A percentile compares a stretch with the other conserved stretches of the same genome.
Conservation (phyloP, 768 basidiomycete genomes). For the Tephrocybe sp. region DNA sequence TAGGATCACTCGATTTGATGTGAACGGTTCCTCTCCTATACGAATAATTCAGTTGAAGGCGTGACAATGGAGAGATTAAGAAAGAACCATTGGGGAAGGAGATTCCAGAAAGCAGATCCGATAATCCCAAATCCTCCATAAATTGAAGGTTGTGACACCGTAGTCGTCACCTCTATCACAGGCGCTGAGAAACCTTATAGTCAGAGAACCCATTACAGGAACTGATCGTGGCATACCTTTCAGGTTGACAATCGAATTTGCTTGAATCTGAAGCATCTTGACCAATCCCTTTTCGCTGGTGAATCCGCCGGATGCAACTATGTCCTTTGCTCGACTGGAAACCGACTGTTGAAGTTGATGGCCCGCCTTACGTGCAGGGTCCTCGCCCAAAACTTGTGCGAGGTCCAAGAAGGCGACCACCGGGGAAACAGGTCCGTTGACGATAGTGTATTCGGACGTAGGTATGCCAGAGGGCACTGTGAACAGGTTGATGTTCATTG, state of each 20-base stretch:
- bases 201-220: too few relatives aligned
- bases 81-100: conserved; percentile 13
- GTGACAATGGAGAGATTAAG: background rate
- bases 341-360: conserved; percentile 1
- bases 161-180: conserved; percentile 9
- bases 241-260: conserved; percentile 8
- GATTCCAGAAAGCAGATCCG: conserved; percentile 7
- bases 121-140: background rate
- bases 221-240: conserved; percentile 2
- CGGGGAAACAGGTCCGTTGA: conserved; percentile 4
- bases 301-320: conserved; percentile 15
- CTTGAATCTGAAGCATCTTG: conserved; percentile 11
- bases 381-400: conserved; percentile 7
- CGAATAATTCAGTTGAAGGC: background rate
- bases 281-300: conserved; percentile 5
- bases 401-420: conserved; percentile 11
- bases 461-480: background rate
- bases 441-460: background rate
- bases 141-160: background rate
- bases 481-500: conserved; percentile 1
- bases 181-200: conserved; percentile 4
- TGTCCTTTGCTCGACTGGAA: conserved; percentile 3
- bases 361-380: background rate
- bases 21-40: conserved; percentile 10
- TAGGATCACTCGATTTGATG: conserved; percentile 10